Evolutionary conservation across 2,329 filamentous ascomycete species (phyloP).

Genomic region (Orbilia quercus): DNA sequence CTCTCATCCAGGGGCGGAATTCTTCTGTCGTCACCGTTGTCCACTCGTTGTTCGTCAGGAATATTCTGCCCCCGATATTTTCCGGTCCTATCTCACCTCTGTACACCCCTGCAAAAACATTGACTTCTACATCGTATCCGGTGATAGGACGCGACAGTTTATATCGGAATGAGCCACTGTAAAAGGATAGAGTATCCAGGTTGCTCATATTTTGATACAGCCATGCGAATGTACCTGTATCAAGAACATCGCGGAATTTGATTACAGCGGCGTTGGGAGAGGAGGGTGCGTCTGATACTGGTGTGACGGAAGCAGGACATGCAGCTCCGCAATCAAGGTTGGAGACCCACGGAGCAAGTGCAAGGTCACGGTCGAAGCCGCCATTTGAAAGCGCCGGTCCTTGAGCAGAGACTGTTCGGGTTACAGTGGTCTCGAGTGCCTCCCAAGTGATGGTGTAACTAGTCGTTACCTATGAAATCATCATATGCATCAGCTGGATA

Average conservation of each 20-base stretch:
- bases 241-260: background rate
- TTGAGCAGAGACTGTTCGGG: background rate
- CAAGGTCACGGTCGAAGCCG: background rate
- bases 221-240: background rate
- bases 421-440: background rate
- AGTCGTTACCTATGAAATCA: background rate
- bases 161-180: background rate
- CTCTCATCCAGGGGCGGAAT: background rate
- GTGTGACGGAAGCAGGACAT: background rate
- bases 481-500: background rate
- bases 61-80: background rate
- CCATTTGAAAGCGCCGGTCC: background rate
- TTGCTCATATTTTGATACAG: conserved; percentile 2
- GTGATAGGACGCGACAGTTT: background rate
- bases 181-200: background rate
- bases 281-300: background rate
- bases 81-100: background rate
- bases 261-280: background rate
- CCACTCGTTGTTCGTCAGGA: background rate
- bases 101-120: background rate
- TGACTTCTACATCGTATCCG: background rate
- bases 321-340: background rate
- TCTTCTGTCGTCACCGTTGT: background rate
- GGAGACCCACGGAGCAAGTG: background rate
- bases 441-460: background rate